These are phyloP conservation scores for Barbatosphaeria neglecta DNA, from an alignment of 495 filamentous ascomycete genomes.

Conservation along the genomic window DNA sequence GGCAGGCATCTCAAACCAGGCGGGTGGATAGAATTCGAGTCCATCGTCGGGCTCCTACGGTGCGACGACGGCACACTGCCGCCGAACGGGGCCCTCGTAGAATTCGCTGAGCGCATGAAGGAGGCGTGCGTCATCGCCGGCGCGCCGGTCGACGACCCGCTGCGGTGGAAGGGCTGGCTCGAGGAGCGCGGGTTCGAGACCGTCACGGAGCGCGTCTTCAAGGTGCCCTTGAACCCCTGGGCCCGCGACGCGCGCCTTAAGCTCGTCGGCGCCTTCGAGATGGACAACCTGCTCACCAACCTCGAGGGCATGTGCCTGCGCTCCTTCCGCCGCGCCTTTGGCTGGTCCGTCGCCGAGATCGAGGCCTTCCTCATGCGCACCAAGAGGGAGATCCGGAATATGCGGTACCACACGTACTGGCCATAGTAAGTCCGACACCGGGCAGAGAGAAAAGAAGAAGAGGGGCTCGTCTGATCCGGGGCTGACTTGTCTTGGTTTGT, in stretches of 20 bases:
- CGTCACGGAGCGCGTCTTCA: slow-evolving; percentile 31
- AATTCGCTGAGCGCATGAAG: slow-evolving; percentile 9
- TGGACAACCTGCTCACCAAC: slow-evolving; percentile 13
- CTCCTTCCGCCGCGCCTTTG: slow-evolving; percentile 13
- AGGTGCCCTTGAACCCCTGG: slow-evolving; percentile 43
- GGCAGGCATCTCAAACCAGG: slow-evolving; percentile 23
- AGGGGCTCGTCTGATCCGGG: too few species aligned
- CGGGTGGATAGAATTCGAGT: slow-evolving; percentile 16
- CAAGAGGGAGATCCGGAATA: slow-evolving; percentile 13
- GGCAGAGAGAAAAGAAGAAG: too few species aligned
- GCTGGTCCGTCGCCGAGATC: slow-evolving; percentile 17
- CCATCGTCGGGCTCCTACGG: slow-evolving; percentile 15
- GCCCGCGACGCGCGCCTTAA: slow-evolving; percentile 33
- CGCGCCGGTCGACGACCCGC: slow-evolving; percentile 31
- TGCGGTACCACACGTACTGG: slow-evolving; percentile 12
- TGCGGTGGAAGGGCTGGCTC: slow-evolving; percentile 45
- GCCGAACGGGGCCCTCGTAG: slow-evolving; percentile 14
- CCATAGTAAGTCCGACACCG: slow-evolving; percentile 20
- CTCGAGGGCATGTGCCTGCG: slow-evolving; percentile 7
- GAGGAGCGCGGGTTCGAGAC: slow-evolving; percentile 44
- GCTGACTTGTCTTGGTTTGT: too few species aligned
- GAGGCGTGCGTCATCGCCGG: slow-evolving; percentile 10
- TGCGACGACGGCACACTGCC: slow-evolving; percentile 20
- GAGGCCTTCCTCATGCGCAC: slow-evolving; percentile 10
- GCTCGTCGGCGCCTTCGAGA: slow-evolving; percentile 32